phyloP scores from a whole-genome alignment of 495 filamentous ascomycete species.

The Aspergillus coremiiformis region DNA sequence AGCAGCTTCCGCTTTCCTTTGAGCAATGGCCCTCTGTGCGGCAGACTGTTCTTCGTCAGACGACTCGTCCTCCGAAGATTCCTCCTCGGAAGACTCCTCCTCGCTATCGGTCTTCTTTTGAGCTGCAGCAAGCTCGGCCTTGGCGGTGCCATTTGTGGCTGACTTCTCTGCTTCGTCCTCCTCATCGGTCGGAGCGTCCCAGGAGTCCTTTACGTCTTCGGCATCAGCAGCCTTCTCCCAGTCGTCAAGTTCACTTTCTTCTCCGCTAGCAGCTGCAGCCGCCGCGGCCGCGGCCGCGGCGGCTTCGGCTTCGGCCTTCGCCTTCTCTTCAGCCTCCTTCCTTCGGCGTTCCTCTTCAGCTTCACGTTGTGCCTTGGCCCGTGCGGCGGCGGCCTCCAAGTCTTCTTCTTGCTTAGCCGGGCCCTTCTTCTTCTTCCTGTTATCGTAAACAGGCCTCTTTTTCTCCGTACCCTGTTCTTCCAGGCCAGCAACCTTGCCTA shows the following conservation, averaged over 20 bases:
- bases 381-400: conserved; percentile 53
- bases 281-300: conserved; percentile 52
- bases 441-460: conserved; percentile 66
- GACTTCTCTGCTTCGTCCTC: conserved; percentile 21
- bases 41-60: conserved; percentile 63
- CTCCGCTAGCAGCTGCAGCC: conserved; percentile 48
- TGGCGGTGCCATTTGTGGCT: background rate
- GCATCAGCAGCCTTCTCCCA: conserved; percentile 83
- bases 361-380: conserved; percentile 54
- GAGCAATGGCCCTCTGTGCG: conserved; percentile 57
- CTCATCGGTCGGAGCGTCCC: conserved; percentile 82
- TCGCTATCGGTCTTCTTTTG: conserved; percentile 2
- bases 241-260: conserved; percentile 63
- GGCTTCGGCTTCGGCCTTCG: conserved; percentile 50
- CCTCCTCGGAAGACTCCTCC: conserved; percentile 37
- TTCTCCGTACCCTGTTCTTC: conserved; percentile 58
- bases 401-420: conserved; percentile 67
- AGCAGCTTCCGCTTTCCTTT: conserved; percentile 82
- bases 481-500: conserved; percentile 65
- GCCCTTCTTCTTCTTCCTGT: conserved; percentile 72
- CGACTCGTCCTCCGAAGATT: conserved; percentile 52
- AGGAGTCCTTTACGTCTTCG: conserved; percentile 83
- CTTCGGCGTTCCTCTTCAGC: conserved; percentile 65
- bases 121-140: background rate
- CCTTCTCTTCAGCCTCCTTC: conserved; percentile 55